A percentile compares a stretch with the other conserved stretches of the same genome.
phyloP scores from a whole-genome alignment of 2,329 filamentous ascomycete species.

The Coniochaeta sp. region DNA sequence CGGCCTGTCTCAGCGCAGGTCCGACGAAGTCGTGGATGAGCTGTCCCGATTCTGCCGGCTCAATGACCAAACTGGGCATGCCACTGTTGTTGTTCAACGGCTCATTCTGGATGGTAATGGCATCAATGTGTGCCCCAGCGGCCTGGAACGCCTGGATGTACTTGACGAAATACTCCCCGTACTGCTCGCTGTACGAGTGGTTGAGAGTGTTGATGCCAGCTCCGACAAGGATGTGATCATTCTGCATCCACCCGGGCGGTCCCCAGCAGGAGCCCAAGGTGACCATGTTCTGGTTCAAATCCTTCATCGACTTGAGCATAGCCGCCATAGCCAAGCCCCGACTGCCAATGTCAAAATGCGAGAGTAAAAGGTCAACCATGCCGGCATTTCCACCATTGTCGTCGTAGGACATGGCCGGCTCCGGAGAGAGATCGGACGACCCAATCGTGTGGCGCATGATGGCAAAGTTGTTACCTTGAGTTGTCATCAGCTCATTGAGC shows the following conservation, averaged over 20 bases:
- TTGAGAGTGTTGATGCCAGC: constrained; percentile 29
- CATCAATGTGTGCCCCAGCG: constrained; percentile 26
- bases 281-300: constrained; percentile 23
- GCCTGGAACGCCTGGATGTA: constrained; percentile 30
- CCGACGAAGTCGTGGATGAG: constrained; percentile 30
- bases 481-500: constrained; percentile 25
- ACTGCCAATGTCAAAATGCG: constrained; percentile 25
- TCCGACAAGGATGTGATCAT: constrained; percentile 23
- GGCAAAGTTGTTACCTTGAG: constrained; percentile 27
- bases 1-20: constrained; percentile 27
- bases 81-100: constrained; percentile 30
- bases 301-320: constrained; percentile 26
- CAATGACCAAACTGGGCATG: constrained; percentile 30
- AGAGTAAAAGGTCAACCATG: constrained; percentile 19
- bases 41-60: constrained; percentile 25
- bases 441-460: constrained; percentile 32
- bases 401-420: constrained; percentile 31
- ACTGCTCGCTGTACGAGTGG: constrained; percentile 23
- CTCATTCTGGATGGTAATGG: constrained; percentile 37
- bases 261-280: constrained; percentile 30
- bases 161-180: constrained; percentile 30
- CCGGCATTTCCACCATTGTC: constrained; percentile 19
- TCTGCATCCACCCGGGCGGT: constrained; percentile 34
- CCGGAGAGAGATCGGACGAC: constrained; percentile 28
- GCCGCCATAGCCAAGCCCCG: constrained; percentile 29